phyloP scores from a whole-genome alignment of 2,329 filamentous ascomycete genomes.

The Blastomyces gilchristii region DNA sequence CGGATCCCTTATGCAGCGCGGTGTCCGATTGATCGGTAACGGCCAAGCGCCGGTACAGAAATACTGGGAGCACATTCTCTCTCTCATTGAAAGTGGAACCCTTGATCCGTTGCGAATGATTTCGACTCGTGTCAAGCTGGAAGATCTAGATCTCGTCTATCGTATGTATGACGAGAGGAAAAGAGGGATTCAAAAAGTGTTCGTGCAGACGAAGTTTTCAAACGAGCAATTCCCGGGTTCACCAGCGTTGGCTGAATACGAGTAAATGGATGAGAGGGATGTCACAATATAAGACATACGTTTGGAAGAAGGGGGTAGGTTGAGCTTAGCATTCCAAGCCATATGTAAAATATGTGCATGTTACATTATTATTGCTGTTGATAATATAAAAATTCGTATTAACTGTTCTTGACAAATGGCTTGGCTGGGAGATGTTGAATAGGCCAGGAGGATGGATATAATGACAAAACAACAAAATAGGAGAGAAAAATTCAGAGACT shows the following conservation, averaged over 20 bases:
- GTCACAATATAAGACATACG: not conserved
- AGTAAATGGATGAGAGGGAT: not conserved
- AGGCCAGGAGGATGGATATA: not conserved
- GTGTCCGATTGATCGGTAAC: slow-evolving; percentile 65
- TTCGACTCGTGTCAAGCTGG: slow-evolving; percentile 63
- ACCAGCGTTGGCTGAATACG: slow-evolving; percentile 1
- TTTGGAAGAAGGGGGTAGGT: not conserved
- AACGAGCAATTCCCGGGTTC: slow-evolving; percentile 1
- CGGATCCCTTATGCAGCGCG: slow-evolving; percentile 73
- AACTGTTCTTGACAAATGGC: not conserved
- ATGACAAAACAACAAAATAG: not conserved
- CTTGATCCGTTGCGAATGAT: slow-evolving; percentile 67
- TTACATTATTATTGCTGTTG: not conserved
- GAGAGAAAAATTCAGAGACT: not conserved
- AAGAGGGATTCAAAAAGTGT: slow-evolving; percentile 71
- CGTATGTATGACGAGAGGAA: slow-evolving; percentile 46
- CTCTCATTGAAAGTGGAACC: slow-evolving; percentile 54
- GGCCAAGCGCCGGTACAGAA: slow-evolving; percentile 65
- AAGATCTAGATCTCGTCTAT: slow-evolving; percentile 61
- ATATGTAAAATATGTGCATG: not conserved
- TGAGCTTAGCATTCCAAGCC: not conserved
- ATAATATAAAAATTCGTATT: not conserved
- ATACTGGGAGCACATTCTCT: slow-evolving; percentile 69
- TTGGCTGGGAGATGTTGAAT: not conserved
- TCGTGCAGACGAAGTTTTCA: slow-evolving; percentile 44